A percentile compares a stretch with the other conserved stretches of the same genome.
Conservation (phyloP, 495 filamentous ascomycete genomes). For the Amphirosellinia nigrospora region DNA sequence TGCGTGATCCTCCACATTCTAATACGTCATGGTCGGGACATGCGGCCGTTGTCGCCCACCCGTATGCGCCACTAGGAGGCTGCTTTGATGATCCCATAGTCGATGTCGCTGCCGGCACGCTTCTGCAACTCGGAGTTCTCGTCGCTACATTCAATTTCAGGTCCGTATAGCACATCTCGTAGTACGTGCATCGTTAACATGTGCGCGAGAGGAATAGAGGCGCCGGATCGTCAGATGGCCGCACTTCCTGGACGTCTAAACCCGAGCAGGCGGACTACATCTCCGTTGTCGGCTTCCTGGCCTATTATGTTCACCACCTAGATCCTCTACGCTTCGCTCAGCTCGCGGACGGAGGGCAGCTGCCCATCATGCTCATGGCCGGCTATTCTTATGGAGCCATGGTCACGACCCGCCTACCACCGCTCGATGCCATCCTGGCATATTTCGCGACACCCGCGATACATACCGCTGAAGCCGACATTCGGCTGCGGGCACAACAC, state of each 20-base stretch:
- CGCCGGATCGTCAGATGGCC: constrained; percentile 73
- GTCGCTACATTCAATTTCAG: constrained; percentile 94
- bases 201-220: constrained; percentile 62
- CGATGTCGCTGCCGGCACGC: constrained; percentile 61
- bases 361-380: constrained; percentile 61
- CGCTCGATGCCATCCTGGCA: constrained; percentile 60
- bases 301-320: constrained; percentile 68
- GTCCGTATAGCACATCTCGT: constrained; percentile 51
- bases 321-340: constrained; percentile 31
- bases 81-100: constrained; percentile 85
- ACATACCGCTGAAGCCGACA: constrained; percentile 66
- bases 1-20: constrained; percentile 34
- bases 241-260: constrained; percentile 84
- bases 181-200: no score
- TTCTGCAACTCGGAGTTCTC: constrained; percentile 71
- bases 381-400: constrained; percentile 95
- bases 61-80: constrained; percentile 87
- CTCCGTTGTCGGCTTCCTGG: constrained; percentile 77
- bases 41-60: constrained; percentile 85
- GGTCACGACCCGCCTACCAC: constrained; percentile 74
- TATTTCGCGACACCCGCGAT: constrained; percentile 59
- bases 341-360: not conserved
- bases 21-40: constrained; percentile 50
- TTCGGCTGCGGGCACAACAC: constrained; percentile 68
- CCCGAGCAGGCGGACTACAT: constrained; percentile 82